Base-by-base conservation (phyloP, 768 basidiomycete genomes). In the Pleurotus citrinopileatus region DNA sequence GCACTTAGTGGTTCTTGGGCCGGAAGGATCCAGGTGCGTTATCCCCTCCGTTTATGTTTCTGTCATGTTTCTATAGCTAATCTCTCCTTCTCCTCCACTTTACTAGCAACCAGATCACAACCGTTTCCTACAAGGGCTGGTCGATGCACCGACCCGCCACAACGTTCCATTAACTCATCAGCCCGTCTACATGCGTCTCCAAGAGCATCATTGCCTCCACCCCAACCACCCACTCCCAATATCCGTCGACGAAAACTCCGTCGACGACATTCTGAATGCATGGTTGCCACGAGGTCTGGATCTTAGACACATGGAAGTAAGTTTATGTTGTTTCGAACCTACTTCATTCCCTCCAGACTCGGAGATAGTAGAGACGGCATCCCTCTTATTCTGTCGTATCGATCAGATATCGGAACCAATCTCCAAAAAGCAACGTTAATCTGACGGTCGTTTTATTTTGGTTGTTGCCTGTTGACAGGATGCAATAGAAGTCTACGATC, bases 161-260 rank as follows among this genome's bases (percentile, higher is more conserved):
- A 45, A 59, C 20, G 57, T 66, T 19, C 59, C 62, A 10, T 29
- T 78, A 28, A 47, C 57, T 15, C 70, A 72, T 22, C 66, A 69
- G 44, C 71, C 75, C 17, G 57, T 81, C 1, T 72, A 74, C 40
- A 75, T 73, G 56, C 61, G 61, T 32, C 64, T 81, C 27, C 63
- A 68, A 34, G 80, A 81, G 59, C 75, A 80, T 48, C 77, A 80
- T 40, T 79, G 78, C 52, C 58, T 80, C 7, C 58, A 54, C 13
- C 70, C 72, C 6, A 63, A 70, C 34, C 67, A 70, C 32, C 73
- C 72, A 1, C 62, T 81, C 37, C 10, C 53, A 27, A 60, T 69
- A 29, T 74, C 74, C 4, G 54, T 62, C 2, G 70, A 72, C 55
- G 64, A 58, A 28, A 59, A 63, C 15, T 71, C 65, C 17, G 37